Evolutionary conservation across 768 basidiomycete genomes (phyloP), one percentile per base, ranked within the genome.

Genomic region (Tricholoma sp.): DNA sequence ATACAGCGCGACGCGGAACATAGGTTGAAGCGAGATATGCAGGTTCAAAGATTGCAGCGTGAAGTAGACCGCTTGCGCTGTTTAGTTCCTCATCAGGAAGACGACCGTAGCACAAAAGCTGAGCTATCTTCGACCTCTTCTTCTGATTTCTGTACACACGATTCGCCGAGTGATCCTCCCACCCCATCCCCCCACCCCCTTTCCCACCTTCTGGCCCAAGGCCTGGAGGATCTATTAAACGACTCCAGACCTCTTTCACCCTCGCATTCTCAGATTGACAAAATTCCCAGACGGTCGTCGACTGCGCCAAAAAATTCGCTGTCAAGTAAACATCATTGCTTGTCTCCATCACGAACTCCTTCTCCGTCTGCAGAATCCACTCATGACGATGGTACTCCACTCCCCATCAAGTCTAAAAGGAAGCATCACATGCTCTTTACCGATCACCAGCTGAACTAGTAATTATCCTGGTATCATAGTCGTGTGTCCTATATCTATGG

Each of bases 361-460:
- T 18, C 37, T 4, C 50, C 50, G 11, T 34, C 20, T 51, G 10
- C 15, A 20, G 18, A 36, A 4, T 8, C 12, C 45, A 60, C 60
- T 11, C 10, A 57, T 15, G 61, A 61, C 9, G 60, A 63, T 11
- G 57, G 58, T 51, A 28, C 59, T 5, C 62, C 64, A 8, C 51
- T 66, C n/a, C 66, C 66, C 17, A 62, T 65, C 44, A 66, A 66
- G 42, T 63, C 61, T 8, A 62, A 63, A 56, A 45, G 66, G 49
- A 66, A 66, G 48, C 65, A 66, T 50, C 61, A 64, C 44, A 53
- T 65, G 54, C 55, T 60, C 34, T 61, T 60, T 32, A 36, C 39
- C 12, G 39, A 41, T 41, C n/a, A 17, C 7, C 39, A 41, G n/a
- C 39, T 7, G 6, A 41, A 41, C 15, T 41, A 41, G 39, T 4